These are phyloP conservation scores for Irpex sp. DNA, from an alignment of 1,284 basidiomycete species.

Conservation along the genomic window DNA sequence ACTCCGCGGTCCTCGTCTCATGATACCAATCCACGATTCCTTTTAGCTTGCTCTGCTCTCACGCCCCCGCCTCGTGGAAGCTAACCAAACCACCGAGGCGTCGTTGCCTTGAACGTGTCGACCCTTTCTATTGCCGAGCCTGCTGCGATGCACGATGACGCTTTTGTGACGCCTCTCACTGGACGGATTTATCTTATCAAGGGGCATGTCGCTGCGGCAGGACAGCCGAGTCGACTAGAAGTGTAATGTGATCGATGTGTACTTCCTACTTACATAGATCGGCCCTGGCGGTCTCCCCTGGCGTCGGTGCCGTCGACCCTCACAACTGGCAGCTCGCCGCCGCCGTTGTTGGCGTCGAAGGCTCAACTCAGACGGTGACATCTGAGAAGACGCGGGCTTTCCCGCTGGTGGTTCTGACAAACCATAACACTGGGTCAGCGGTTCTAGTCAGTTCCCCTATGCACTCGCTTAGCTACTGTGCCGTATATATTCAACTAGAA, in stretches of 20 bases:
- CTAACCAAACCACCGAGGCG: no score
- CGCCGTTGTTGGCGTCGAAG: no score
- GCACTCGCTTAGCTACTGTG: neutral
- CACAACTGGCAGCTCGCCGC: neutral
- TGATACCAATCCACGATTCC: neutral
- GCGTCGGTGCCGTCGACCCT: neutral
- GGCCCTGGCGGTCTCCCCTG: no score
- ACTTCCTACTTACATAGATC: neutral
- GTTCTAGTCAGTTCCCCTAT: no score
- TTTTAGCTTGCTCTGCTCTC: neutral
- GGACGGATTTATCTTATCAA: neutral
- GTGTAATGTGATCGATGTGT: neutral
- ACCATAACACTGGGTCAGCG: neutral
- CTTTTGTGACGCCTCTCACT: neutral
- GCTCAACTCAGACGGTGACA: neutral
- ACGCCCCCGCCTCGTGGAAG: neutral
- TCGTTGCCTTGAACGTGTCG: neutral
- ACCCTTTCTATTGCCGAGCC: neutral
- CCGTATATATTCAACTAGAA: neutral
- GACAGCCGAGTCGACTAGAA: neutral
- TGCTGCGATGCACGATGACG: neutral
- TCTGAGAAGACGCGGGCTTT: neutral
- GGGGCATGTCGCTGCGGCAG: neutral
- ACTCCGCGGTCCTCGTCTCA: neutral
- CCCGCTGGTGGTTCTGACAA: neutral